Base-by-base conservation (phyloP, 2,329 filamentous ascomycete species). In the Sarocladiaceae sp. region DNA sequence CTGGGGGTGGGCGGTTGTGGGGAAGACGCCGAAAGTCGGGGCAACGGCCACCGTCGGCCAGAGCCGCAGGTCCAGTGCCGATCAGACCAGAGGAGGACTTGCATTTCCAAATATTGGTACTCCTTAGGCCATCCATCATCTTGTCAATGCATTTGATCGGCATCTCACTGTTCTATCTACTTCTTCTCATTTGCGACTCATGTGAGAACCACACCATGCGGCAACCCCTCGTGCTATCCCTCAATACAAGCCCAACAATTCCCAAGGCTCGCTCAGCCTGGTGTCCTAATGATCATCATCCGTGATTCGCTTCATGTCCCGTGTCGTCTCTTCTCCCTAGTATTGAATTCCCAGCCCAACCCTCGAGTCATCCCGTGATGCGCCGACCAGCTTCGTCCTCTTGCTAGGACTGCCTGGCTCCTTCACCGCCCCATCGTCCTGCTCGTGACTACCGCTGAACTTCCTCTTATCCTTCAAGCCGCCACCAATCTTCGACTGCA, bases 271-370 rank as follows among this genome's bases (percentile, higher is more conserved):
- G n/a, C n/a, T n/a, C n/a, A n/a, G n/a, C n/a, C n/a, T n/a, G n/a
- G n/a, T n/a, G n/a, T n/a, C n/a, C n/a, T n/a, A n/a, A 35, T 35
- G 16, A 35, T 10, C 6, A 20, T 35, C 33, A 20, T 35, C 12
- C n/a, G n/a, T n/a, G n/a, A 35, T 20, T 19, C 19, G 26, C 7
- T 29, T 15, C 31, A n/a, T n/a, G 13, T 6, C 31, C n/a, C 20
- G n/a, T 24, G 6, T 35, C 24, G 23, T 21, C 27, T 9, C 5
- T 20, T 53, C 40, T 56, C 44, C 57, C 47, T 43, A 53, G 47
- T 75, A 74, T 47, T 73, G 70, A 48, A 80, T 78, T 2, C 74
- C 75, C 29, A 79, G 55, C 0, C 75, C 75, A 12, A 79, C 64
- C 11, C 61, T 56, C 11, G 57, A 58, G 2, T 67, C 62, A 23